A percentile compares a stretch with the other conserved stretches of the same genome.
Evolutionary conservation across 169 alveolate genomes (phyloP).

Genomic region (Amoebophrya sp.): DNA sequence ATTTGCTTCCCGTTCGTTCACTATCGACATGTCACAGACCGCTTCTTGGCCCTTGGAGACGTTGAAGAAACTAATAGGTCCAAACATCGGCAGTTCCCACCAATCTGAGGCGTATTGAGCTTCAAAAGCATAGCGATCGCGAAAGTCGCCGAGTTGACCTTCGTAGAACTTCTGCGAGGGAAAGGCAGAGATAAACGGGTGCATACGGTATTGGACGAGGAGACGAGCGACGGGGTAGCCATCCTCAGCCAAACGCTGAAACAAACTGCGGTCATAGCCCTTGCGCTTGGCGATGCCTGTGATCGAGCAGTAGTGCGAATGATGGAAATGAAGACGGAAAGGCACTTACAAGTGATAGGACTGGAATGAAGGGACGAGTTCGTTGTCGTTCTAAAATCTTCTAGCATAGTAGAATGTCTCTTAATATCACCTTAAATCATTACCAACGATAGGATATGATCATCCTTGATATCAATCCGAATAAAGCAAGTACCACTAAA

Average conservation of each 20-base stretch:
- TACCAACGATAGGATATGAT: too few species aligned
- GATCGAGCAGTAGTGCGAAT: too few species aligned
- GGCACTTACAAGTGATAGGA: too few species aligned
- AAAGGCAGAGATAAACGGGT: conserved; percentile 85
- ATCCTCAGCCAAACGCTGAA: conserved; percentile 77
- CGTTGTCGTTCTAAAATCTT: too few species aligned
- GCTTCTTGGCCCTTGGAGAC: conserved; percentile 26
- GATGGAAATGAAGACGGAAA: too few species aligned
- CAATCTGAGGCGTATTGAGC: conserved; percentile 61
- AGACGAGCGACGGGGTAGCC: conserved; percentile 71
- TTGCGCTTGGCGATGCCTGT: background rate
- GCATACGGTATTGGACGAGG: conserved; percentile 94
- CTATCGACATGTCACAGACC: background rate
- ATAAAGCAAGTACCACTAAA: too few species aligned
- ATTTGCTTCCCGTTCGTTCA: conserved; percentile 32
- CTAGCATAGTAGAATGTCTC: too few species aligned
- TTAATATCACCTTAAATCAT: too few species aligned
- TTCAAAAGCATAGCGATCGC: conserved; percentile 45
- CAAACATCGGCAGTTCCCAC: conserved; percentile 70
- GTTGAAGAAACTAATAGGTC: conserved; percentile 75
- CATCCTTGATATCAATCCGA: too few species aligned
- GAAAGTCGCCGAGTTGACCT: conserved; percentile 49
- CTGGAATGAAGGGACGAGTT: too few species aligned
- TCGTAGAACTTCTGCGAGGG: conserved; percentile 76
- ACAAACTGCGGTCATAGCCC: conserved; percentile 75